Base-by-base conservation (phyloP, 163 green algal genomes). In the Scenedesmus sp. region DNA sequence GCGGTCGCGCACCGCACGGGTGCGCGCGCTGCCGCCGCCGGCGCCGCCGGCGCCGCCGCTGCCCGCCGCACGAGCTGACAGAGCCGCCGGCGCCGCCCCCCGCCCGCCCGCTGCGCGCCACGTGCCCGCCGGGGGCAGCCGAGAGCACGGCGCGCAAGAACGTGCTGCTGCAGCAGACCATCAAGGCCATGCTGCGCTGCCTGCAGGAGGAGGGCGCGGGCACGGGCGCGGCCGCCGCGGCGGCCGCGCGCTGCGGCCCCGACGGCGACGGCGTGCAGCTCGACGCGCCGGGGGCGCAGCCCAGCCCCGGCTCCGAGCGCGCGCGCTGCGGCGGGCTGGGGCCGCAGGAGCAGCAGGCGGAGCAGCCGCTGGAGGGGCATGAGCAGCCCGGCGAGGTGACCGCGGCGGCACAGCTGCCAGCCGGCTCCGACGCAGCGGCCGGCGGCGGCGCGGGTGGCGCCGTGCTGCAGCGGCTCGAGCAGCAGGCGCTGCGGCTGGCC, bases 1-100 rank as follows among this genome's bases (percentile, higher is more conserved):
- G 80, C 82, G 29, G 67, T 95, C 22, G 76, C 66, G 58, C 85
- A 86, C 63, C 83, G 92, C 75, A 93, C 90, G 29, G 84, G 95
- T 83, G 82, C 86, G 60, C 17, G 44, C 13, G 36, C 2, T 9
- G 10, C 29, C 60, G 26, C 33, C 33, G 36, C 42, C 42, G 62
- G 7, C 39, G 39, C 10, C 39, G 26, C 39, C 2, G 22, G 20
- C 48, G 60, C 29, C 22, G 39, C 63, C 22, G 11, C 36, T 71
- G 15, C 39, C 10, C 7, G 6, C 39, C 39, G 7, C 10, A 47
- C 39, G n/a, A 47, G 6, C 39, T 47, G 39, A 6, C 10, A 10
- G 7, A 15, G 39, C 39, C 39, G 39, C 39, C 10, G 39, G 6
- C 10, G 39, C 39, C 10, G 39, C 39, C 39, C 7, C 39, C 10